These are phyloP conservation scores for Stephanodiscus minutulus DNA, from an alignment of 108 stramenopile species.

Conservation along the genomic window DNA sequence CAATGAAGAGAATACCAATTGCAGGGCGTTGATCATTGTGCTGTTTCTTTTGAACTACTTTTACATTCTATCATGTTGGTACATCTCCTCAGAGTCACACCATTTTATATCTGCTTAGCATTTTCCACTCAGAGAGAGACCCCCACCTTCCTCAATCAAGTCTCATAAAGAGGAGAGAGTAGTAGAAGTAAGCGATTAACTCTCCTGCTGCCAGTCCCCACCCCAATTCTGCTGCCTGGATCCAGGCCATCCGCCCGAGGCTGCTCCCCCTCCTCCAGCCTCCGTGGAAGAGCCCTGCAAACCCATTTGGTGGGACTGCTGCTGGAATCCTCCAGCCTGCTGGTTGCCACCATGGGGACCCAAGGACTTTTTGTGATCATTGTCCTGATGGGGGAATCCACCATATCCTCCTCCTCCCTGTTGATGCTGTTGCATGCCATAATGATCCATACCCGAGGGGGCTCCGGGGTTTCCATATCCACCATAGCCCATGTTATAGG, in stretches of 20 bases:
- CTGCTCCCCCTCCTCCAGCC: constrained; percentile 52
- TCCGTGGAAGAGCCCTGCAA: constrained; percentile 58
- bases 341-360: constrained; percentile 45
- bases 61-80: constrained; percentile 6
- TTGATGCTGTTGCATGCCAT: constrained; percentile 50
- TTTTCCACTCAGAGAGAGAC: not conserved
- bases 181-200: constrained; percentile 6
- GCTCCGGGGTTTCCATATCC: constrained; percentile 60
- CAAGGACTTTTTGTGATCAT: constrained; percentile 61
- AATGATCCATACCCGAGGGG: constrained; percentile 67
- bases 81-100: not conserved
- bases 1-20: too few species aligned
- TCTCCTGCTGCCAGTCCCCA: constrained; percentile 55
- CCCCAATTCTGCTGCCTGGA: constrained; percentile 53
- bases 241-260: constrained; percentile 40
- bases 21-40: too few species aligned
- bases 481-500: constrained; percentile 68
- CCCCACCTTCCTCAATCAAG: not conserved
- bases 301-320: constrained; percentile 66
- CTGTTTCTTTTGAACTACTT: not conserved
- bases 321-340: constrained; percentile 38
- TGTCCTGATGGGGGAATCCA: constrained; percentile 58
- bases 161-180: not conserved
- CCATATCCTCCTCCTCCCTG: constrained; percentile 53
- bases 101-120: constrained; percentile 6